Evolutionary conservation across 163 green algal genomes (phyloP).

Genomic region (Volvox carteri): DNA sequence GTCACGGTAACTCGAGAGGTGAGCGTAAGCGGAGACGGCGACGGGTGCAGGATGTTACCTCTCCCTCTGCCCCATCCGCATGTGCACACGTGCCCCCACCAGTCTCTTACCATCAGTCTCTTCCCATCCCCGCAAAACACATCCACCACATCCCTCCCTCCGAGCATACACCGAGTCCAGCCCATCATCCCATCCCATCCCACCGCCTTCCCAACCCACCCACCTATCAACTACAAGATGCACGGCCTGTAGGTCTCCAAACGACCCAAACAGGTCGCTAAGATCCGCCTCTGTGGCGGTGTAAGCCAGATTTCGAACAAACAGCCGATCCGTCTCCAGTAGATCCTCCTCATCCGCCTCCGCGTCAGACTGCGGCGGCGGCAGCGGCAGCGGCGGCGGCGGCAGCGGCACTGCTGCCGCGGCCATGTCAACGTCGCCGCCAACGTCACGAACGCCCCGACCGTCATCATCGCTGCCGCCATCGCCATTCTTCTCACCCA

Average conservation of each 20-base stretch:
- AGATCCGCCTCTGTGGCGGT: slow-evolving; percentile 92
- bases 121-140: no score
- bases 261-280: slow-evolving; percentile 77
- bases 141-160: no score
- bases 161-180: no score
- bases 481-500: background rate
- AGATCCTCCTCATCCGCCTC: slow-evolving; percentile 68
- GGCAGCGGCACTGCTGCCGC: background rate
- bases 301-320: slow-evolving; percentile 97
- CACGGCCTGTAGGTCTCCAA: slow-evolving; percentile 88
- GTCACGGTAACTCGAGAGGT: no score
- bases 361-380: background rate
- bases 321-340: slow-evolving; percentile 89
- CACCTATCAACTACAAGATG: slow-evolving; percentile 91
- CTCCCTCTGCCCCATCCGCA: background rate
- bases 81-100: background rate
- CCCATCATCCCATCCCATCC: no score
- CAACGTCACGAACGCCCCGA: background rate
- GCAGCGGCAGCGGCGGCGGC: background rate
- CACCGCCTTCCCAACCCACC: no score
- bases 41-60: no score
- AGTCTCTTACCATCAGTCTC: no score
- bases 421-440: background rate
- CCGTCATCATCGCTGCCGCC: background rate
- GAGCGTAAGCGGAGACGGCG: no score